Percentiles rank a stretch among this genome's conserved stretches.
Evolutionary conservation across 352 stramenopile genomes (phyloP).

Genomic region (Heterotrichella gracilis): DNA sequence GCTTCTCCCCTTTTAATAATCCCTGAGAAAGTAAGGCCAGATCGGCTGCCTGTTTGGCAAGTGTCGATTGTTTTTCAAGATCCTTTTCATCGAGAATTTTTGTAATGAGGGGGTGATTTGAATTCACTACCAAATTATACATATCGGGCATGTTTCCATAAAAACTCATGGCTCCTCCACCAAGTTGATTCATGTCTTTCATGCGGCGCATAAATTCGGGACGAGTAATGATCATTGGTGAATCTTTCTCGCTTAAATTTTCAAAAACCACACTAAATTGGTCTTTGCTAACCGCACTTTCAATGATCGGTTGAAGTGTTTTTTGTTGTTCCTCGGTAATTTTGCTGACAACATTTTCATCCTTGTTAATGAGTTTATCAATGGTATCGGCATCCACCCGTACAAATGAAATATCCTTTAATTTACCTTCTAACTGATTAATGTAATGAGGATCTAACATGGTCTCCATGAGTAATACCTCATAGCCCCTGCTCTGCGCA

Average conservation of each 20-base stretch:
- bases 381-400: background rate
- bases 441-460: background rate
- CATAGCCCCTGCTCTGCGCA: background rate
- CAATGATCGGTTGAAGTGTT: background rate
- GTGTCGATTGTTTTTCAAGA: background rate
- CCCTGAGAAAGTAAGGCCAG: background rate
- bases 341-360: conserved; percentile 6
- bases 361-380: conserved; percentile 1
- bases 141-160: background rate
- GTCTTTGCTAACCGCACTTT: background rate
- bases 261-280: background rate
- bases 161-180: background rate
- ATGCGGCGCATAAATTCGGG: background rate
- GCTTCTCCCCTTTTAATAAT: conserved; percentile 4
- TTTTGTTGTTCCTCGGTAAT: conserved; percentile 5
- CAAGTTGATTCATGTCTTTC: background rate
- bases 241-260: conserved; percentile 4
- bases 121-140: background rate
- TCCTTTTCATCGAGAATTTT: conserved; percentile 1
- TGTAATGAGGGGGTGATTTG: background rate
- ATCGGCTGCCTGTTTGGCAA: background rate
- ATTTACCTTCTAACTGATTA: background rate
- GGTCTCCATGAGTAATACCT: background rate
- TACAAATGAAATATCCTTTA: background rate
- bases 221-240: background rate